These are phyloP conservation scores for Phytophthora aleatoria DNA, from an alignment of 352 stramenopile species.

Conservation along the genomic window DNA sequence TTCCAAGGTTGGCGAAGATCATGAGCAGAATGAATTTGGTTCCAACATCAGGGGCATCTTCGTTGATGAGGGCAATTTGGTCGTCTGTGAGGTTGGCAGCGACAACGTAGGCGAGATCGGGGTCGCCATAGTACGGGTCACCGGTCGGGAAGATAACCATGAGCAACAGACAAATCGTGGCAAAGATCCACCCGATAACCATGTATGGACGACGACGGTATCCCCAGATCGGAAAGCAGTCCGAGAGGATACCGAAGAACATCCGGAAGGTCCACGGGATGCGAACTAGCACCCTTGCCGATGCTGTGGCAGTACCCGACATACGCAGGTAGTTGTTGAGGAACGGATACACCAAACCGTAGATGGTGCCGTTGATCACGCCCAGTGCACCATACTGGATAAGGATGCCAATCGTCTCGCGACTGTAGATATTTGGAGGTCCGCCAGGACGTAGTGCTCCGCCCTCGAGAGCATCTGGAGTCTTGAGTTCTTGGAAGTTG, in stretches of 20 bases:
- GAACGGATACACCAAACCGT: slow-evolving; percentile 46
- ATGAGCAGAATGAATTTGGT: slow-evolving; percentile 65
- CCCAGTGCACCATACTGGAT: slow-evolving; percentile 51
- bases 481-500: slow-evolving; percentile 40
- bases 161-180: slow-evolving; percentile 34
- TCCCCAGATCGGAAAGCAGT: slow-evolving; percentile 81
- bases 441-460: slow-evolving; percentile 44
- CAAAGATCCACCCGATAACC: slow-evolving; percentile 60
- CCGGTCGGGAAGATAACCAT: slow-evolving; percentile 38
- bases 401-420: slow-evolving; percentile 43
- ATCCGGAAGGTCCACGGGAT: slow-evolving; percentile 75
- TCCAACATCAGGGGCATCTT: slow-evolving; percentile 44
- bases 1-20: slow-evolving; percentile 55
- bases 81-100: slow-evolving; percentile 36
- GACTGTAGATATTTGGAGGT: slow-evolving; percentile 41
- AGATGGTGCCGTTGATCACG: slow-evolving; percentile 53
- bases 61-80: slow-evolving; percentile 45
- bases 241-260: slow-evolving; percentile 79
- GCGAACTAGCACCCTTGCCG: slow-evolving; percentile 45
- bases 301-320: slow-evolving; percentile 39
- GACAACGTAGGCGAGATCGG: slow-evolving; percentile 30
- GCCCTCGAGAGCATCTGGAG: slow-evolving; percentile 36
- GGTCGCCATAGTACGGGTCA: slow-evolving; percentile 43
- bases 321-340: slow-evolving; percentile 48
- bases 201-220: slow-evolving; percentile 82